Base-by-base conservation (phyloP, 2,329 filamentous ascomycete genomes). In the Curvularia sp. region DNA sequence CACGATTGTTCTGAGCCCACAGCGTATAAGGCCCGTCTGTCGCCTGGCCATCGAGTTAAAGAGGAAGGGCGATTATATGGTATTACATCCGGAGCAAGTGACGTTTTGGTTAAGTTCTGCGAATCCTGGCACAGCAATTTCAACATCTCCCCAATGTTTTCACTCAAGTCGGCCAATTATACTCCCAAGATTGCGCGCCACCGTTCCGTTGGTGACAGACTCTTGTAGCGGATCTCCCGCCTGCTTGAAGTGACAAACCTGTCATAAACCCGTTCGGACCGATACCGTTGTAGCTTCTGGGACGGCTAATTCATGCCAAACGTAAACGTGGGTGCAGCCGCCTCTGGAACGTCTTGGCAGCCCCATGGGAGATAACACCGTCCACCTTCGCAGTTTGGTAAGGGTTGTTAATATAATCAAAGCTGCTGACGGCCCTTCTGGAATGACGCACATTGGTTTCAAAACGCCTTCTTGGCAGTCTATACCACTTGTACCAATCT, bases 321-420 rank as follows among this genome's bases (percentile, higher is more conserved):
- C 53, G 36, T 18, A 27, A 42, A 49, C 49, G 42, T 42, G 30
- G 34, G 43, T 46, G 41, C 19, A 46, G 38, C 38, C 10, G 50
- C 53, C 30, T 52, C 34, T 57, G 55, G 38, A 46, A 47, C 53
- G n/a, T 19, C 60, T 63, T 63, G 60, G 60, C 57, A 34, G 48
- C 36, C 53, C 41, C 18, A 38, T 50, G 15, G 32, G 47, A 60
- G 25, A 57, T 57, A 55, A 55, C 47, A 21, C 38, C 47, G 30
- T 54, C 52, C 52, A 49, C 48, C 45, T 36, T 55, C 27, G 46
- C 45, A 39, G 32, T 58, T 43, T 55, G 48, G 45, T 36, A 32
- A 49, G 45, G 38, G 15, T 45, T 36, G 45, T 43, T 55, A 21
- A 58, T 34, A 53, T 49, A 46, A 49, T 46, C 43, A 55, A 54